Evolutionary conservation across 2,329 filamentous ascomycete species (phyloP), one percentile per base, ranked within the genome.

Genomic region (Exophiala alcalophila): DNA sequence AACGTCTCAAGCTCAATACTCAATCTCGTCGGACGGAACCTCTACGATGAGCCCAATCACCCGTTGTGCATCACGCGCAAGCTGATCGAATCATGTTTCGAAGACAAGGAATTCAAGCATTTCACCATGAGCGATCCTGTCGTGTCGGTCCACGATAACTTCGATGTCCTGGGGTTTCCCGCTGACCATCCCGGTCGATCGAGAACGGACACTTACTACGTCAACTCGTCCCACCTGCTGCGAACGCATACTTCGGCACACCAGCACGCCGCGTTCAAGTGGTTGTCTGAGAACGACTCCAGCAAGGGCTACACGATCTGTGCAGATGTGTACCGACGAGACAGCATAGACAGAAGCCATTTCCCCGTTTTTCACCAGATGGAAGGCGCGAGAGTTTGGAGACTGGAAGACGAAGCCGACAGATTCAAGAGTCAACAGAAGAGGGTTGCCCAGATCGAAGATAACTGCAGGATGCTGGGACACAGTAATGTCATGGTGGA

Each of bases 291-390:
- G 7, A 39, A 51, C 21, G 16, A 40, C 21, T 26, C 21, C 9
- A 84, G 77, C 56, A 76, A 81, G 25, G 92, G 91, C 3, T 98
- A 89, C 62, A 84, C 94, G 23, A 86, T 98, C 61, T 85, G 84
- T 46, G 92, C 91, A 16, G 92, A 98, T 63, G 92, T 98, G 12
- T 98, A 97, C 65, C 81, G 92, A 29, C 78, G 92, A 53, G 92
- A 98, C 76, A 90, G 91, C 43, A 84, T 98, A 59, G 92, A 98
- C 66, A 80, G 86, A 43, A 92, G 84, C 56, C 92, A 98, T 67
- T 97, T 97, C 66, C 92, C 92, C 0, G 81, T 94, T 45, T 98
- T 98, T 66, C 92, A 98, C 67, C 92, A 98, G 69, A 97, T 97
- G 90, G 92, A 98, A 65, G 91, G 89, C 9, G 91, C 91, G 6